These are phyloP conservation scores for Epichloe typhina DNA, from an alignment of 2,329 filamentous ascomycete species.

Conservation along the genomic window DNA sequence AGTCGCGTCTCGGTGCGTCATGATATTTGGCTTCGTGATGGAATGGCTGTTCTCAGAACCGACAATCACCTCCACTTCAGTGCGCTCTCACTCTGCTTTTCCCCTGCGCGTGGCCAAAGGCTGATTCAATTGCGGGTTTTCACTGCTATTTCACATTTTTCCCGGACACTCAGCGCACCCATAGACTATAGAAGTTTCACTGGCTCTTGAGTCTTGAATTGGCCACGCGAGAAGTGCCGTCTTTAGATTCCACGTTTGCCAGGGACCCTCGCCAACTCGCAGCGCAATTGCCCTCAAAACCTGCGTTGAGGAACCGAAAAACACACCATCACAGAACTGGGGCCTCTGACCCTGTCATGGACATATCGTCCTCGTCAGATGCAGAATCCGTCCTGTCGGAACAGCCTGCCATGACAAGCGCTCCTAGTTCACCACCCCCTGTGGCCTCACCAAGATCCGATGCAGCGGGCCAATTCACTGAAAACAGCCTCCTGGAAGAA, in stretches of 20 bases:
- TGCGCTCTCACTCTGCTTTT: background rate
- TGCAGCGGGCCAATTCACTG: conserved; percentile 8
- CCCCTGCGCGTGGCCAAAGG: background rate
- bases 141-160: background rate
- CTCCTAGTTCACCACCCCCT: conserved; percentile 25
- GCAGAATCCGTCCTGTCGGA: conserved; percentile 18
- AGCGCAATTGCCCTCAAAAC: background rate
- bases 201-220: background rate
- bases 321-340: background rate
- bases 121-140: background rate
- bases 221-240: background rate
- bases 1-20: conserved; percentile 21
- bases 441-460: conserved; percentile 9
- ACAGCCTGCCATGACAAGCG: conserved; percentile 19
- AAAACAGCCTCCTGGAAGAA: conserved; percentile 21
- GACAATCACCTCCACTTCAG: background rate
- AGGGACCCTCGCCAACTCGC: background rate
- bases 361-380: conserved; percentile 17
- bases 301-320: background rate
- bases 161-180: background rate
- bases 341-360: conserved; percentile 12
- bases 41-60: background rate
- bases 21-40: conserved; percentile 10
- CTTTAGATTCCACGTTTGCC: background rate
- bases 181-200: no score